Conservation (phyloP, 1,284 basidiomycete species). For the Sanghuangporus baumii region DNA sequence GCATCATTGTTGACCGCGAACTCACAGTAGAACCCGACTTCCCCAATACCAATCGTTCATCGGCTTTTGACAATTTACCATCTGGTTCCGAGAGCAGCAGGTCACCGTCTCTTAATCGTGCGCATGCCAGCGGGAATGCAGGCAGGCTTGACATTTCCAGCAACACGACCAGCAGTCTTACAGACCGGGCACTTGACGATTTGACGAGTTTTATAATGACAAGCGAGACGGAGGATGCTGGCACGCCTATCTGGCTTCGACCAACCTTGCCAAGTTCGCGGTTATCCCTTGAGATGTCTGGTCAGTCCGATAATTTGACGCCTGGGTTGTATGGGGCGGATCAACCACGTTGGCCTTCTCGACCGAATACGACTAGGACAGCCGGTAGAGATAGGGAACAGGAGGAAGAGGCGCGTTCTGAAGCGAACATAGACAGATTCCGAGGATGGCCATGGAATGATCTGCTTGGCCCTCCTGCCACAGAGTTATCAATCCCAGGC, state of each 20-base stretch:
- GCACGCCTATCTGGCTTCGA: background rate
- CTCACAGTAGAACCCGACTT: background rate
- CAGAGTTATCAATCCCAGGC: background rate
- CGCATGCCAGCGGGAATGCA: background rate
- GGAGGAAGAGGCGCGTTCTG: background rate
- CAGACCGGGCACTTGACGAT: background rate
- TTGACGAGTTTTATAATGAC: background rate
- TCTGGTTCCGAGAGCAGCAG: background rate
- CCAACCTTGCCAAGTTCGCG: background rate
- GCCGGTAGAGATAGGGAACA: background rate
- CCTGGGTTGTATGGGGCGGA: background rate
- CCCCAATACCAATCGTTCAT: background rate
- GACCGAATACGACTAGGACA: background rate
- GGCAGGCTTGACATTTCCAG: background rate
- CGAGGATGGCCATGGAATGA: background rate
- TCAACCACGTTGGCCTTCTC: background rate
- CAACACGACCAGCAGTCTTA: background rate
- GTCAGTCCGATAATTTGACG: background rate
- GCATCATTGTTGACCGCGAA: constrained; percentile 6
- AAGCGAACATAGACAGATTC: background rate
- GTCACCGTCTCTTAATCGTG: background rate
- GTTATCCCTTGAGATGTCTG: background rate
- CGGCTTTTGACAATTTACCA: background rate
- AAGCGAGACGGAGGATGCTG: background rate
- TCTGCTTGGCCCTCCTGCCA: background rate